Base-by-base conservation (phyloP, 2,329 filamentous ascomycete genomes). In the Apiospora saccharicola region DNA sequence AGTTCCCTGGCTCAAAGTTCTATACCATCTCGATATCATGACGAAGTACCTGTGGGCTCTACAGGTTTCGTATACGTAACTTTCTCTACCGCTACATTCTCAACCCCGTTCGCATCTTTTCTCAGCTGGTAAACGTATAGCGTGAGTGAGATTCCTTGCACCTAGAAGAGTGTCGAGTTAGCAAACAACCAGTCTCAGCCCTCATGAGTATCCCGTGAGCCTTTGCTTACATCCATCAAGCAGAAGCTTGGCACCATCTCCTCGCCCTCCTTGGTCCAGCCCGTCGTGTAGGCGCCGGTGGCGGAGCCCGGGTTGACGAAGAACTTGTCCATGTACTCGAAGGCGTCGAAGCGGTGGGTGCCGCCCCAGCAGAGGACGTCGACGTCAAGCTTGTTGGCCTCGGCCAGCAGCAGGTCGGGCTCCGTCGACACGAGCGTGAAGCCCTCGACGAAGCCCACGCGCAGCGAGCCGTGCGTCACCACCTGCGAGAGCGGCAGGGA, bases 81-180 rank as follows among this genome's bases (percentile, higher is more conserved):
- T 85, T 96, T 96, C 82, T 96, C 93, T 57, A 96, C 93, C 22
- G 92, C 92, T 67, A 96, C 93, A 73, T 92, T 94, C 82, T 95
- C 93, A 47, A 89, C 89, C 22, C 93, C 93, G 76, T 93, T 91
- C 72, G 89, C 91, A 77, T 94, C 93, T 80, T 92, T 94, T 81
- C 92, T 90, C 79, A 95, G 83, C 81, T 95, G 93, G 81, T 98
- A 98, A 70, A 98, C 96, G 82, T 98, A 98, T 69, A 98, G 88
- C 73, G 97, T 97, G 76, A 98, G 89, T 22, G 97, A 97, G 81
- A 98, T 97, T 44, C 96, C 96, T 89, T 98, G 96, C 47, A 97
- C 94, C 94, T 97, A 77, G 74, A 76, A 49, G 69, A 51, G 70
- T 34, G n/a, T 41, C 19, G 22, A 41, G 47, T 70, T 26, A 70